Conservation (phyloP, 2,329 filamentous ascomycete species). For the Trichoderma afroharzianum region DNA sequence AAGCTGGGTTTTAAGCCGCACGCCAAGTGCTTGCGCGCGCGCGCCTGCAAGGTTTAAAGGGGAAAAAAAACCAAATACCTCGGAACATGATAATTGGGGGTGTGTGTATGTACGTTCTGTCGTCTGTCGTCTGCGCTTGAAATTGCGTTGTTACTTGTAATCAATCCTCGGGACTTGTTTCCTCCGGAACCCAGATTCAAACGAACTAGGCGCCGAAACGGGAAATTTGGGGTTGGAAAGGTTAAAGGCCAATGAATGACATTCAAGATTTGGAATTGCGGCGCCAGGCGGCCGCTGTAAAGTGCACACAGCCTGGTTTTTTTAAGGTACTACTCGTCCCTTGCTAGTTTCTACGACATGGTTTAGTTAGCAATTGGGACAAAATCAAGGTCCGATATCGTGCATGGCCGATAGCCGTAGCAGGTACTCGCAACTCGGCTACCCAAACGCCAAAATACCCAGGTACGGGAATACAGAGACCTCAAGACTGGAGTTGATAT, state of each 20-base stretch:
- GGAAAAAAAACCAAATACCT: background rate
- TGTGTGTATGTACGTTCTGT: background rate
- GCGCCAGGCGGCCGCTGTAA: background rate
- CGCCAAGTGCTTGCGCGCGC: background rate
- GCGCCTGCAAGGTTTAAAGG: slow-evolving; percentile 1
- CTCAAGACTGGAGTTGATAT: background rate
- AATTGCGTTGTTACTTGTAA: background rate
- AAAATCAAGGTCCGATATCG: background rate
- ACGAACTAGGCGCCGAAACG: background rate
- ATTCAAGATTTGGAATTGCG: background rate
- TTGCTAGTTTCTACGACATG: background rate
- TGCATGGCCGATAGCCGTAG: background rate
- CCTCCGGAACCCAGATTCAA: background rate
- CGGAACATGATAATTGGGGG: background rate
- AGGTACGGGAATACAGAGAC: background rate
- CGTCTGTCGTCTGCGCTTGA: background rate
- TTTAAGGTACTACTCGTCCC: background rate
- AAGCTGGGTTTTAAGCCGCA: background rate
- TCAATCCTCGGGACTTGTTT: background rate
- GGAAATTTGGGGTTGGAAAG: background rate
- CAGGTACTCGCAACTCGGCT: background rate
- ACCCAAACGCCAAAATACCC: background rate
- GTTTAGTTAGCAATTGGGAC: background rate
- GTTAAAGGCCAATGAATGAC: background rate
- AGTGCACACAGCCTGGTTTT: background rate